Percentiles rank a stretch among this genome's conserved stretches.
These are phyloP conservation scores for Hansenula anomala DNA, from an alignment of 1,139 yeast species.

Conservation along the genomic window DNA sequence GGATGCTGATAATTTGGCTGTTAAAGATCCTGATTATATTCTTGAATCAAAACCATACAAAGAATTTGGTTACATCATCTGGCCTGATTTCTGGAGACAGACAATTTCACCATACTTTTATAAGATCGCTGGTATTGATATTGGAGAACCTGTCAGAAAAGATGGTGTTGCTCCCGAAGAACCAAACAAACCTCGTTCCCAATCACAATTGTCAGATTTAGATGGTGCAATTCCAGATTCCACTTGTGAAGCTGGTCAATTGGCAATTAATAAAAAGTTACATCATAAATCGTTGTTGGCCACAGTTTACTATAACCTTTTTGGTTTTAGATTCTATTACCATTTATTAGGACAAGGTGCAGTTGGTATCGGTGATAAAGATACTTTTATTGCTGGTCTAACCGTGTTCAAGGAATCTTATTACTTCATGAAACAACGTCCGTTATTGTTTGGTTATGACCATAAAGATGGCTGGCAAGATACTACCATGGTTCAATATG, in stretches of 20 bases:
- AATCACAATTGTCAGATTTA: constrained; percentile 44
- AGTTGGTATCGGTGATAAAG: constrained; percentile 63
- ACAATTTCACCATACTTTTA: constrained; percentile 54
- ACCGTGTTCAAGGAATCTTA: constrained; percentile 43
- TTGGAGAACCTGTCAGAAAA: constrained; percentile 25
- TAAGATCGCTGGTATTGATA: constrained; percentile 38
- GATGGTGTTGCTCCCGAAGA: constrained; percentile 28
- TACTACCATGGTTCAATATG: constrained; percentile 39
- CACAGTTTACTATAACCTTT: constrained; percentile 50
- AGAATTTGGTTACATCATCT: constrained; percentile 30
- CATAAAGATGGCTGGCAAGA: constrained; percentile 30
- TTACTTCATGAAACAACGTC: constrained; percentile 44
- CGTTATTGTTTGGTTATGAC: constrained; percentile 38
- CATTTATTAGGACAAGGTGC: constrained; percentile 52
- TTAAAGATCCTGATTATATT: constrained; percentile 44
- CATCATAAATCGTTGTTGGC: constrained; percentile 48
- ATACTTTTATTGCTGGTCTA: constrained; percentile 59
- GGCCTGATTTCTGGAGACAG: constrained; percentile 71
- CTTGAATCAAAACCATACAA: constrained; percentile 29
- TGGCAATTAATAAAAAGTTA: constrained; percentile 44
- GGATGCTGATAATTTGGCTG: constrained; percentile 57
- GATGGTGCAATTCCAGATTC: constrained; percentile 56
- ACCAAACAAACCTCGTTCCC: constrained; percentile 18
- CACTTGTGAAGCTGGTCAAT: constrained; percentile 57
- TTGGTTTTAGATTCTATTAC: constrained; percentile 52